These are phyloP conservation scores for Leccinum ochraceum DNA, from an alignment of 768 basidiomycete genomes.

Conservation along the genomic window DNA sequence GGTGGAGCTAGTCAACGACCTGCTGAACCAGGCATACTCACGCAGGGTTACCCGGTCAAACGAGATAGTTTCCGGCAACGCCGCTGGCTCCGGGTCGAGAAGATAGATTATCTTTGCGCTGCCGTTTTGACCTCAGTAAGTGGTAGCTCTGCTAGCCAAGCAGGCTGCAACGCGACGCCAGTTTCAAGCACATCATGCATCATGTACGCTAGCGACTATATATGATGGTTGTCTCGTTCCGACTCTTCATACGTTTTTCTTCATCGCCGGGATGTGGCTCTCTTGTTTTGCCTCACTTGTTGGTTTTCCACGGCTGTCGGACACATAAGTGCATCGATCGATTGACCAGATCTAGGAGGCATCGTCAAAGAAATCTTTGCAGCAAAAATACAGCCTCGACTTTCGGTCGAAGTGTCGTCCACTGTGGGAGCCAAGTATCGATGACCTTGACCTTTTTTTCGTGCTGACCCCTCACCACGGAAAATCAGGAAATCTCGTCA, in stretches of 20 bases:
- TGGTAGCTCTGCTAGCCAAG: not conserved
- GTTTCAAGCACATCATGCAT: too few species aligned
- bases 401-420: not conserved
- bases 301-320: conserved; percentile 30
- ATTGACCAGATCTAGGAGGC: conserved; percentile 42
- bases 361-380: conserved; percentile 14
- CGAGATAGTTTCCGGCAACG: not conserved
- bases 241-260: not conserved
- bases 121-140: not conserved
- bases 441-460: too few species aligned
- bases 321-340: conserved; percentile 34
- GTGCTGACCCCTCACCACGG: too few species aligned
- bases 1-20: too few species aligned
- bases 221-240: not conserved
- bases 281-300: not conserved
- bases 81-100: not conserved
- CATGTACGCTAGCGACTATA: not conserved
- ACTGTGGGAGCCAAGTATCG: too few species aligned
- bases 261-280: not conserved
- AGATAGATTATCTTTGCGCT: not conserved
- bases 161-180: too few species aligned
- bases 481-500: too few species aligned
- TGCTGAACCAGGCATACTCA: too few species aligned
- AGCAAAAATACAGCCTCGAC: not conserved
- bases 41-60: too few species aligned